Conservation (phyloP, 2,329 filamentous ascomycete genomes). For the Aspergillus viridinutans region DNA sequence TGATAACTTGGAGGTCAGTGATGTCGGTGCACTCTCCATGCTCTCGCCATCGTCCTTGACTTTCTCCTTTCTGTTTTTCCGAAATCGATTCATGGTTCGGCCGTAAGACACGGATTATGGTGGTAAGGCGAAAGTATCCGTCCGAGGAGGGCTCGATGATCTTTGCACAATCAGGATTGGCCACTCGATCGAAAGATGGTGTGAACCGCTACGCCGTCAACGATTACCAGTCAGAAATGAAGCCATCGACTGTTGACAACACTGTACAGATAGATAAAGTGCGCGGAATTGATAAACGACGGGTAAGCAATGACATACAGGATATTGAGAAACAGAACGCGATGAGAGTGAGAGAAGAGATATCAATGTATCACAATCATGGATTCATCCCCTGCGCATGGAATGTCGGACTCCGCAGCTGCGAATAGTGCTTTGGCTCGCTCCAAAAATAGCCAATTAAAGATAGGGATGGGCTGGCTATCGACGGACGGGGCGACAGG, state of each 20-base stretch:
- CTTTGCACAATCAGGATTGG: not conserved
- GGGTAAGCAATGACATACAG: not conserved
- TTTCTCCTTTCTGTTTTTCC: constrained; percentile 38
- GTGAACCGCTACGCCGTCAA: not conserved
- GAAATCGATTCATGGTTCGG: constrained; percentile 38
- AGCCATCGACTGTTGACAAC: not conserved
- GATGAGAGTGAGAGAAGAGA: not conserved
- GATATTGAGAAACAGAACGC: not conserved
- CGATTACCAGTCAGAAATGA: not conserved
- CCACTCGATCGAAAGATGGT: not conserved
- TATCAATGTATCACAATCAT: not conserved
- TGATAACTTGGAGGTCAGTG: constrained; percentile 34
- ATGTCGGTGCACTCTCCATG: constrained; percentile 39
- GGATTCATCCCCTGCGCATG: not conserved
- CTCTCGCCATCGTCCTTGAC: constrained; percentile 16
- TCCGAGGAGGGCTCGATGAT: not conserved
- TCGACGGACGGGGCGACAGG: not conserved
- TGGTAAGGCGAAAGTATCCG: not conserved
- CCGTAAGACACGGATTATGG: not conserved
- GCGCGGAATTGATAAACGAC: not conserved
- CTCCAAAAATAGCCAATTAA: not conserved
- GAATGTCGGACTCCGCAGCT: not conserved
- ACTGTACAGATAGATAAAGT: not conserved
- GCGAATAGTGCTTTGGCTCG: not conserved
- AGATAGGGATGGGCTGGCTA: not conserved